Conservation (phyloP, 2,329 filamentous ascomycete genomes). For the Colletotrichum liaoningense region DNA sequence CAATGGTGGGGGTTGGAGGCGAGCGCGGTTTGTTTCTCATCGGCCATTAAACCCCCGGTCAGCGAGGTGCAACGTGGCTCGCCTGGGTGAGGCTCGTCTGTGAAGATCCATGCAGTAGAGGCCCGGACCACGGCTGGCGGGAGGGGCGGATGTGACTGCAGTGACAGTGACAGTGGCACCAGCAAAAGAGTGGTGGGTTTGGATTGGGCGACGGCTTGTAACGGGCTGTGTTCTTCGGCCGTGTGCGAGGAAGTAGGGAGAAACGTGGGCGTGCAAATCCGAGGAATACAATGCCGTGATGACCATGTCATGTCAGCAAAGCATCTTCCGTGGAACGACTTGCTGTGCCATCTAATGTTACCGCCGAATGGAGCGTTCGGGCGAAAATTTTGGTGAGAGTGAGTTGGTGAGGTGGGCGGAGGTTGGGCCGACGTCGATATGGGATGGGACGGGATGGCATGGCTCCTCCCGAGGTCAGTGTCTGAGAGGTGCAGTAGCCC, state of each 20-base stretch:
- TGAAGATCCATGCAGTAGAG: conserved; percentile 33
- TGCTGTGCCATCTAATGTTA: neutral
- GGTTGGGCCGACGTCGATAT: conserved; percentile 18
- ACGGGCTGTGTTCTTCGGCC: neutral
- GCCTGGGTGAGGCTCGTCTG: conserved; percentile 36
- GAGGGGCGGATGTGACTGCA: conserved; percentile 33
- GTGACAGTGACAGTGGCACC: conserved; percentile 28
- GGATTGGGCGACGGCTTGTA: conserved; percentile 18
- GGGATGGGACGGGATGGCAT: conserved; percentile 27
- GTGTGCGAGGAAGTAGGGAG: neutral
- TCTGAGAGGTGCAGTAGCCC: conserved; percentile 29
- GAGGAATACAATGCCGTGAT: neutral
- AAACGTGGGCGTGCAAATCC: neutral
- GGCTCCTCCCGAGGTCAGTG: conserved; percentile 34
- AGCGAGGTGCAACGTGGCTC: conserved; percentile 39
- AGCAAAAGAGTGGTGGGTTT: conserved; percentile 15
- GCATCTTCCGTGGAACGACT: neutral
- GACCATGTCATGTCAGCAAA: conserved; percentile 13
- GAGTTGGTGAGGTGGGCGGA: conserved; percentile 12
- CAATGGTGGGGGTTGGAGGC: conserved; percentile 12
- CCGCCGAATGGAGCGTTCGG: neutral
- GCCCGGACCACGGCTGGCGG: conserved; percentile 35
- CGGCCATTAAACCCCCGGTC: conserved; percentile 33
- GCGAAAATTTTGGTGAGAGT: neutral
- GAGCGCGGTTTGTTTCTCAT: conserved; percentile 25